Conservation (phyloP, 805 yeast species). For the Yamadazyma scolyti region DNA sequence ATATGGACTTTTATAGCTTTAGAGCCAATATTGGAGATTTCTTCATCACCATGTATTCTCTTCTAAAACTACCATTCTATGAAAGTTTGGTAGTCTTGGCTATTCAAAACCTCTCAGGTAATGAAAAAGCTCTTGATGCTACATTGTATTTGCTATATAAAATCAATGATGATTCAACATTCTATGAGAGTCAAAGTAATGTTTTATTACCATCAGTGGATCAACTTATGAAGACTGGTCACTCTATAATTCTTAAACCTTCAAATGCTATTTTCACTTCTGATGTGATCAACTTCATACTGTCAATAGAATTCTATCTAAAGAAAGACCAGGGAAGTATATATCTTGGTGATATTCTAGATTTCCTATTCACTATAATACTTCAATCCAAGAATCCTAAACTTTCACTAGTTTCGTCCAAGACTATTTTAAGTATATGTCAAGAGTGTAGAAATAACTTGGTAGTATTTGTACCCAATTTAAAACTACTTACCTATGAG, state of each 20-base stretch:
- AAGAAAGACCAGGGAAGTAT: slow-evolving; percentile 39
- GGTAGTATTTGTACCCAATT: slow-evolving; percentile 39
- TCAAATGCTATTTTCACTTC: slow-evolving; percentile 15
- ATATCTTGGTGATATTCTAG: slow-evolving; percentile 50
- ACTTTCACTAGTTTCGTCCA: slow-evolving; percentile 35
- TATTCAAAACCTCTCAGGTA: slow-evolving; percentile 13
- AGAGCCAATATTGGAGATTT: slow-evolving; percentile 76
- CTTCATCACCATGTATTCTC: slow-evolving; percentile 65
- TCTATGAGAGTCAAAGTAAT: slow-evolving; percentile 22
- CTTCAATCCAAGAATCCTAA: slow-evolving; percentile 13
- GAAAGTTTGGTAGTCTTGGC: slow-evolving; percentile 39
- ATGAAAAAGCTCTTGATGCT: slow-evolving; percentile 19
- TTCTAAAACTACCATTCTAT: slow-evolving; percentile 54
- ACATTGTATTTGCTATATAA: slow-evolving; percentile 56
- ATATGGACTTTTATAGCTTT: slow-evolving; percentile 59
- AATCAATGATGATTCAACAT: slow-evolving; percentile 51
- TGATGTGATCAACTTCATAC: slow-evolving; percentile 54
- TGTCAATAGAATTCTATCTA: slow-evolving; percentile 60
- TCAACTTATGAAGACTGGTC: slow-evolving; percentile 17
- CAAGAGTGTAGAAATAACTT: slow-evolving; percentile 48
- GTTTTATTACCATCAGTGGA: slow-evolving; percentile 22
- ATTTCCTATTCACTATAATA: slow-evolving; percentile 47
- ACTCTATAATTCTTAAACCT: slow-evolving; percentile 1
- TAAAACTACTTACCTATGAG: slow-evolving; percentile 45
- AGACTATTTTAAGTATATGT: slow-evolving; percentile 58